A percentile compares a stretch with the other conserved stretches of the same genome.
These are phyloP conservation scores for Naganishia friedmannii DNA, from an alignment of 768 basidiomycete species.

Conservation along the genomic window DNA sequence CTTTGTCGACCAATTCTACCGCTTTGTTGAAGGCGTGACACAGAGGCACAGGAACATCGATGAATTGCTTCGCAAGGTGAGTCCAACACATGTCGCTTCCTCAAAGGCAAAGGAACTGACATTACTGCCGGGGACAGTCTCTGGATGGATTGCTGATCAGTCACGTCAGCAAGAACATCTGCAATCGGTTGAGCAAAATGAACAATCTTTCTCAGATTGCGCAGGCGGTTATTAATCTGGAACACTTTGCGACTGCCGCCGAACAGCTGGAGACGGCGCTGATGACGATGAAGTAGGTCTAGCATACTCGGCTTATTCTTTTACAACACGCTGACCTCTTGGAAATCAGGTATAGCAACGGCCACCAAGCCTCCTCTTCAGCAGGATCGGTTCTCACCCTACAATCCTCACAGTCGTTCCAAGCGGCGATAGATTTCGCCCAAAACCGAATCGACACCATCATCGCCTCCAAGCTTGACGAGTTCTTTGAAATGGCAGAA, in stretches of 20 bases:
- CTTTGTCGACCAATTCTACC: conserved; percentile 92
- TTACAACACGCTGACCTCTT: neutral
- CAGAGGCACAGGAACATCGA: conserved; percentile 90
- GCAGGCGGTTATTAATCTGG: conserved; percentile 86
- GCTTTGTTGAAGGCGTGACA: conserved; percentile 90
- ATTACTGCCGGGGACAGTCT: conserved; percentile 58
- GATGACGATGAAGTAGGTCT: conserved; percentile 68
- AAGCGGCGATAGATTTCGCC: conserved; percentile 66
- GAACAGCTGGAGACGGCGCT: conserved; percentile 78
- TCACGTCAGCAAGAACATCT: conserved; percentile 70
- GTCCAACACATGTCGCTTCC: conserved; percentile 2
- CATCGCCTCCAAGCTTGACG: conserved; percentile 86
- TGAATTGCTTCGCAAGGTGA: conserved; percentile 80
- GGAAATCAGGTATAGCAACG: conserved; percentile 55
- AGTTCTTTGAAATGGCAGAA: conserved; percentile 91
- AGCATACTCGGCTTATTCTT: neutral
- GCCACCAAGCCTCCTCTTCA: conserved; percentile 61
- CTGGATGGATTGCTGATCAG: conserved; percentile 73
- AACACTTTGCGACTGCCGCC: conserved; percentile 84
- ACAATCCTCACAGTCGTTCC: conserved; percentile 63
- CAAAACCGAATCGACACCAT: conserved; percentile 72
- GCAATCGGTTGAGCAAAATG: conserved; percentile 68
- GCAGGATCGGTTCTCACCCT: conserved; percentile 72
- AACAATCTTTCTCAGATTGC: conserved; percentile 84
- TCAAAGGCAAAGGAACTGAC: neutral